Evolutionary conservation across 331 rosid genomes (phyloP).

Genomic region (Dryas integrifolia): DNA sequence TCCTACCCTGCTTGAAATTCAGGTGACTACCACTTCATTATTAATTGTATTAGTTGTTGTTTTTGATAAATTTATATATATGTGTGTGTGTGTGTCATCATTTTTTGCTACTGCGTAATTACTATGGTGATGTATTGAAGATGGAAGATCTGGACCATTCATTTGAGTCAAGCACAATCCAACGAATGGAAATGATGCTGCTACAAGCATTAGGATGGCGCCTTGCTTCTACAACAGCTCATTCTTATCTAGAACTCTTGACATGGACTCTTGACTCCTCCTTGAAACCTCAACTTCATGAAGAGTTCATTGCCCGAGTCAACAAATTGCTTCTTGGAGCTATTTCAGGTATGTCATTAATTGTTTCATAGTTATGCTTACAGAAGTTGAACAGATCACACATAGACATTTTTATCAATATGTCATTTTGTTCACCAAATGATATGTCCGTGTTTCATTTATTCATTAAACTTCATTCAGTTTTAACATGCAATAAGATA

Average conservation of each 20-base stretch:
- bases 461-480: too few species aligned
- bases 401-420: too few species aligned
- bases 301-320: conserved; percentile 22
- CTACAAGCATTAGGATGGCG: conserved; percentile 49
- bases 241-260: conserved; percentile 33
- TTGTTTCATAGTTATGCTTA: neutral
- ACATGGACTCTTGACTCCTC: conserved; percentile 20
- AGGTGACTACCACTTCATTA: conserved; percentile 22
- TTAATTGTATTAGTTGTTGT: neutral
- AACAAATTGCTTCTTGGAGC: conserved; percentile 34
- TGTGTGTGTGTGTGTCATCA: too few species aligned
- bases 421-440: too few species aligned
- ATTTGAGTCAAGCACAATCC: conserved; percentile 30
- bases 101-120: neutral
- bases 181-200: conserved; percentile 46
- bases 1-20: conserved; percentile 41
- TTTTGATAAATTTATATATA: neutral
- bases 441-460: too few species aligned
- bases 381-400: too few species aligned
- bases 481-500: too few species aligned
- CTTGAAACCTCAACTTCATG: conserved; percentile 27
- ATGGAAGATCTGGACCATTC: conserved; percentile 40
- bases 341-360: conserved; percentile 35
- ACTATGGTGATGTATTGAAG: conserved; percentile 10
- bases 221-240: conserved; percentile 39